Conservation (phyloP, 139 green algal genomes). For the Nannochloris sp. region DNA sequence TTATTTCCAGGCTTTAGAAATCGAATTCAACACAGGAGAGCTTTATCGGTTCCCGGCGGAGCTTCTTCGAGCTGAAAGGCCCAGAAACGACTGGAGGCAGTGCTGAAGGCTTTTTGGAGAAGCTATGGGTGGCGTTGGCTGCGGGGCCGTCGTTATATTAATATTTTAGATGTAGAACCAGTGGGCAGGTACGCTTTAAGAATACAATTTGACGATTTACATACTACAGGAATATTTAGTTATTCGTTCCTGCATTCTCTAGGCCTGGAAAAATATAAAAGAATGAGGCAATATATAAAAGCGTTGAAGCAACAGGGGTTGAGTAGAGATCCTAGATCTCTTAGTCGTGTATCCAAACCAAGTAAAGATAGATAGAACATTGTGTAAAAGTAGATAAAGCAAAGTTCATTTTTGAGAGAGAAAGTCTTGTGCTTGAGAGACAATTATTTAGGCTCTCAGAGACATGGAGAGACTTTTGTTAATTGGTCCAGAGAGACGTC, state of each 20-base stretch:
- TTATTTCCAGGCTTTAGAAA: no score
- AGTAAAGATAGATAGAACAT: no score
- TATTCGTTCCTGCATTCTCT: conserved; percentile 47
- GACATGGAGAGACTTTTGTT: no score
- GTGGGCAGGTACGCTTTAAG: conserved; percentile 48
- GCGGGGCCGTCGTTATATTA: conserved; percentile 41
- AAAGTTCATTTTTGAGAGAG: no score
- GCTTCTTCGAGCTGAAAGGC: conserved; percentile 16
- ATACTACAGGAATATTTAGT: conserved; percentile 47
- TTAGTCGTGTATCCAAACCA: no score
- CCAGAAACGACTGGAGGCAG: not conserved
- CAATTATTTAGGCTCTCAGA: no score
- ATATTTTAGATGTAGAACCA: conserved; percentile 49
- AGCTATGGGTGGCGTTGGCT: conserved; percentile 42
- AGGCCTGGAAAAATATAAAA: conserved; percentile 21
- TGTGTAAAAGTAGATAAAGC: no score
- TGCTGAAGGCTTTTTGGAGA: not conserved
- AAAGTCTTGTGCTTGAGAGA: no score
- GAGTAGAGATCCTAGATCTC: conserved; percentile 10
- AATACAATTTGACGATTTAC: conserved; percentile 53
- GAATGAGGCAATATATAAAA: conserved; percentile 22
- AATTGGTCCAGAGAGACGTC: no score
- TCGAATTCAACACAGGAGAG: no score
- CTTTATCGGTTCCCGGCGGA: conserved; percentile 13
- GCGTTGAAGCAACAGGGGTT: not conserved